Conservation (phyloP, 345 rosid species). For the Rhodamnia argentea region DNA sequence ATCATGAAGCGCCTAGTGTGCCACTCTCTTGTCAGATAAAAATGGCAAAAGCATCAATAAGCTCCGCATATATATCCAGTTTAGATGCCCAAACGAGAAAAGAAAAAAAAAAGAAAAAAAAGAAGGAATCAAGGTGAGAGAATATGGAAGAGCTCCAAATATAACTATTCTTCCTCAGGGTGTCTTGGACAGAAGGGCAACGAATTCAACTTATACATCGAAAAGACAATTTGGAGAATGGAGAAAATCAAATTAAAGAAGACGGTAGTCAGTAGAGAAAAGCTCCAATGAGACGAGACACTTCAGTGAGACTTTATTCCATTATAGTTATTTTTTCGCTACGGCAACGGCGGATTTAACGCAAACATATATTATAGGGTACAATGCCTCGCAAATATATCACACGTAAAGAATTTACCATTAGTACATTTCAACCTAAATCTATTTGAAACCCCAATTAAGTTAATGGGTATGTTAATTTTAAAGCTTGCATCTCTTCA, state of each 20-base stretch:
- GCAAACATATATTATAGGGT: too few relatives aligned
- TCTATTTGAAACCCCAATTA: neutral
- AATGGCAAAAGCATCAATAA: neutral
- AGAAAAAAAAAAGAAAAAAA: neutral
- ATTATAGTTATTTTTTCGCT: too few relatives aligned
- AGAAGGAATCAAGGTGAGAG: neutral
- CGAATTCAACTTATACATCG: neutral
- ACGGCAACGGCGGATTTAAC: too few relatives aligned
- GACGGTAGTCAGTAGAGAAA: neutral
- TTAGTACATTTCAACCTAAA: neutral
- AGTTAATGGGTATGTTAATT: neutral
- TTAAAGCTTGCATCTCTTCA: neutral
- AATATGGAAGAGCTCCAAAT: neutral
- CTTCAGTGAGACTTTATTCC: too few relatives aligned
- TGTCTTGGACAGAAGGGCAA: neutral
- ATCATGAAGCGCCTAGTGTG: neutral
- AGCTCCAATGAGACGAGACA: too few relatives aligned
- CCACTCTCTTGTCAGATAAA: neutral
- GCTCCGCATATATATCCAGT: neutral
- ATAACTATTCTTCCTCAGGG: neutral
- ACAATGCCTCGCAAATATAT: too few relatives aligned
- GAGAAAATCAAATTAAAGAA: neutral
- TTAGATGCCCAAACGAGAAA: neutral
- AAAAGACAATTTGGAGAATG: neutral
- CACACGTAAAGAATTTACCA: neutral